Evolutionary conservation across 305 asterid species (phyloP).

Genomic region (Lippia alba): DNA sequence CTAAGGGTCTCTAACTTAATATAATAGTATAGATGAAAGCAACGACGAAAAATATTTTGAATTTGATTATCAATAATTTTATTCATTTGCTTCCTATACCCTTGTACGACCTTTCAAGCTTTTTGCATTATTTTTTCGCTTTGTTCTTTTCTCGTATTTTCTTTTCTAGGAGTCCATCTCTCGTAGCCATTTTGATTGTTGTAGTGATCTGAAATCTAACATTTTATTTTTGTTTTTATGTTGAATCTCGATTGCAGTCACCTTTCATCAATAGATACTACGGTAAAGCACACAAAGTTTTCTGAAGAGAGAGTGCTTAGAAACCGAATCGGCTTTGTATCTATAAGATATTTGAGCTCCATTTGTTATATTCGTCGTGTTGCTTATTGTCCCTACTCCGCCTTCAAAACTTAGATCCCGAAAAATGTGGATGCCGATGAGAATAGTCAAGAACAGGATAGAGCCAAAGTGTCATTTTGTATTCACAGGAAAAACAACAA

Average conservation of each 20-base stretch:
- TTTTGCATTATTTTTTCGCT: no score
- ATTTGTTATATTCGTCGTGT: background rate
- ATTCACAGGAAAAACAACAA: constrained; percentile 3
- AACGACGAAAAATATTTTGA: no score
- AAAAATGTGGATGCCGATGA: background rate
- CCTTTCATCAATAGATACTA: constrained; percentile 81
- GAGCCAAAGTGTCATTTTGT: background rate
- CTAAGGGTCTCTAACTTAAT: no score
- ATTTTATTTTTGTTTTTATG: background rate
- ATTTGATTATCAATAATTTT: background rate
- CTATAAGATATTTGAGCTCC: constrained; percentile 1
- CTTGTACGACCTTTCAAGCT: background rate
- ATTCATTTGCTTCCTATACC: background rate
- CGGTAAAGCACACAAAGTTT: constrained; percentile 69
- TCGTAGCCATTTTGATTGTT: background rate
- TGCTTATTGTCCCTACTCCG: background rate
- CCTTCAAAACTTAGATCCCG: constrained; percentile 11
- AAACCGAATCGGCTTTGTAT: background rate
- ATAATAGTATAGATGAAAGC: no score
- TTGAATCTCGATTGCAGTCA: constrained; percentile 59
- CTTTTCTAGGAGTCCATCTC: no score
- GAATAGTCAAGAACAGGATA: background rate
- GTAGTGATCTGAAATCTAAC: constrained; percentile 7
- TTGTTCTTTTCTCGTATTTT: no score
- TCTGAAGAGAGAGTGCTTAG: constrained; percentile 32